phyloP scores from a whole-genome alignment of 139 green algal genomes.

The Chloropicon primus region DNA sequence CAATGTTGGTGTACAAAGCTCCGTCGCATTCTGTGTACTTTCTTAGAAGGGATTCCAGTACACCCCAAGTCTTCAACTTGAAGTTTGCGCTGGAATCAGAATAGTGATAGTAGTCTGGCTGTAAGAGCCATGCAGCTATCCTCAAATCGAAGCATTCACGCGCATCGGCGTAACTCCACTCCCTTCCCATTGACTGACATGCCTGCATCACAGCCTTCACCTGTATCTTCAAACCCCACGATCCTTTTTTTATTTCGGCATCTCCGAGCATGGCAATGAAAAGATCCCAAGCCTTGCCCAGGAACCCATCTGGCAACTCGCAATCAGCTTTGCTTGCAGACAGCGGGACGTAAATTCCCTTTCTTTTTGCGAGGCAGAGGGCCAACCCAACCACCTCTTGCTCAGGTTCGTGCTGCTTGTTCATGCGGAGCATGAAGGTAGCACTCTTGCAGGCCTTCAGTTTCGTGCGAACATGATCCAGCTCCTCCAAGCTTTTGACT shows the following conservation, averaged over 20 bases:
- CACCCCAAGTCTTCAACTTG: not conserved
- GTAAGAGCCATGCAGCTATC: not conserved
- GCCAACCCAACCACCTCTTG: not conserved
- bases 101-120: not conserved
- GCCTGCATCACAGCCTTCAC: not conserved
- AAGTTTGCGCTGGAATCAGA: not conserved
- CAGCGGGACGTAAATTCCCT: not conserved
- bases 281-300: not conserved
- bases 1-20: not conserved
- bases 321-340: not conserved
- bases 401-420: not conserved
- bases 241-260: not conserved
- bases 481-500: not conserved
- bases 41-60: not conserved
- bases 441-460: not conserved
- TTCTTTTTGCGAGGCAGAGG: not conserved
- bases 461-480: not conserved
- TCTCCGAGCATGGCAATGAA: not conserved
- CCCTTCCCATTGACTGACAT: not conserved
- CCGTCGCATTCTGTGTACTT: not conserved
- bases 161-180: not conserved
- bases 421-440: not conserved
- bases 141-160: not conserved
- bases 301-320: not conserved
- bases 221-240: not conserved